phyloP scores from a whole-genome alignment of 306 rosid species.

The Lupinus albus region DNA sequence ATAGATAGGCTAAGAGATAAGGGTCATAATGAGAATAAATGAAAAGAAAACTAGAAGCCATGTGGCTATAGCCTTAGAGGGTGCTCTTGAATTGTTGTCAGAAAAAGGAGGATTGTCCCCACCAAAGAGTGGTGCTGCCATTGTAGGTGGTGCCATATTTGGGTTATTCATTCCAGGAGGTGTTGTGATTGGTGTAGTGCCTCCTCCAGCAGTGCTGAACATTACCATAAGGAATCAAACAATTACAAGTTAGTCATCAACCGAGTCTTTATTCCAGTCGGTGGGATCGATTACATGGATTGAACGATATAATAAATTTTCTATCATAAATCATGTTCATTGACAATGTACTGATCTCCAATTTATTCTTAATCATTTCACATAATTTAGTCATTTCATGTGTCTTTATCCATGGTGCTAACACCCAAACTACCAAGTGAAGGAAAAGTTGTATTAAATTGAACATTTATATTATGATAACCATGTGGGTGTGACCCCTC shows the following conservation, averaged over 20 bases:
- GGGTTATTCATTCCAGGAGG: slow-evolving; percentile 43
- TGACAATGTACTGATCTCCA: no score
- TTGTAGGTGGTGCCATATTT: slow-evolving; percentile 49
- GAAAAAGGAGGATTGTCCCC: slow-evolving; percentile 44
- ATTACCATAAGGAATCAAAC: slow-evolving; percentile 24
- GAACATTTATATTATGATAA: slow-evolving; percentile 22
- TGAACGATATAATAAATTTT: no score
- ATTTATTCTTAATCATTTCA: no score
- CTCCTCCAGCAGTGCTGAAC: slow-evolving; percentile 82
- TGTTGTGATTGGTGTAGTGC: slow-evolving; percentile 53
- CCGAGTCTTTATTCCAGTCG: no score
- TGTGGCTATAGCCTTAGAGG: slow-evolving; percentile 28
- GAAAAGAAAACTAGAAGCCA: slow-evolving; percentile 33
- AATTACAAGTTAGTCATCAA: slow-evolving; percentile 36
- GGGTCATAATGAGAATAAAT: slow-evolving; percentile 38
- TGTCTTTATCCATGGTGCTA: slow-evolving; percentile 4
- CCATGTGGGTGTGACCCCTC: slow-evolving; percentile 33
- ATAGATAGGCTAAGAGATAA: slow-evolving; percentile 36
- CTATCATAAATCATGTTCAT: no score
- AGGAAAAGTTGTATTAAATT: slow-evolving; percentile 1
- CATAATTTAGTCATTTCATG: no score
- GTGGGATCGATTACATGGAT: no score
- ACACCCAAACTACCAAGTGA: slow-evolving; percentile 27
- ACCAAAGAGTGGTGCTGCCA: slow-evolving; percentile 49
- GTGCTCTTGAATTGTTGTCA: slow-evolving; percentile 53